Conservation (phyloP, 2,329 filamentous ascomycete species). For the Xylaria sp. region DNA sequence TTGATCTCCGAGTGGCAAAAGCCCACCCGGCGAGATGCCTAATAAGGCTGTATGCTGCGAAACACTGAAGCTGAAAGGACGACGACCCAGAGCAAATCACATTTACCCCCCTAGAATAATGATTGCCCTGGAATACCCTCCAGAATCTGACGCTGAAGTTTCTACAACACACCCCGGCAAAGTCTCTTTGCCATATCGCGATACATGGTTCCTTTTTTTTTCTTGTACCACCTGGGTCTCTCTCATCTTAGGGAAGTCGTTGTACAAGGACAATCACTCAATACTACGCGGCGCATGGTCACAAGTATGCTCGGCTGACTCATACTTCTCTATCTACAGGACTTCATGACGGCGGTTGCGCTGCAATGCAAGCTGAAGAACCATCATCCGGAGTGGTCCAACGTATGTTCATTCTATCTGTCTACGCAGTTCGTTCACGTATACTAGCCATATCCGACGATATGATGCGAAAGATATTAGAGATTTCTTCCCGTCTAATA, state of each 20-base stretch:
- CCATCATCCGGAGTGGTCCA: conserved; percentile 82
- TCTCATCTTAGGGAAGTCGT: conserved; percentile 8
- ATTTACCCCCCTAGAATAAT: neutral
- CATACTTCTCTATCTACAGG: conserved; percentile 55
- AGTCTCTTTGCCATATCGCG: conserved; percentile 3
- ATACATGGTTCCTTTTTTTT: neutral
- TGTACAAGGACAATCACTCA: conserved; percentile 7
- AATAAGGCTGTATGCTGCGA: conserved; percentile 37
- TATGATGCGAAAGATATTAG: conserved; percentile 27
- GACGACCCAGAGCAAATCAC: conserved; percentile 23
- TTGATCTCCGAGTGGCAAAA: conserved; percentile 30
- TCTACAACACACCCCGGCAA: conserved; percentile 3
- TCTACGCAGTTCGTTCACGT: neutral
- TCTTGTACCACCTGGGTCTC: neutral
- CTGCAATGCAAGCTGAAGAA: conserved; percentile 74
- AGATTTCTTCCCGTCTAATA: neutral
- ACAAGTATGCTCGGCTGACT: conserved; percentile 38
- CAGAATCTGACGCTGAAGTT: neutral
- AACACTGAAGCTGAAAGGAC: conserved; percentile 25
- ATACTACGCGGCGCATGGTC: neutral
- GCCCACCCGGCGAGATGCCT: conserved; percentile 30
- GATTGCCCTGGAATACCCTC: neutral
- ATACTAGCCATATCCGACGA: conserved; percentile 20
- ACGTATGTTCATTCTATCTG: conserved; percentile 58
- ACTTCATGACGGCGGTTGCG: conserved; percentile 80